A percentile compares a stretch with the other conserved stretches of the same genome.
These are phyloP conservation scores for Aechmea fasciata DNA, from an alignment of 176 grass and related monocot species.

Conservation along the genomic window DNA sequence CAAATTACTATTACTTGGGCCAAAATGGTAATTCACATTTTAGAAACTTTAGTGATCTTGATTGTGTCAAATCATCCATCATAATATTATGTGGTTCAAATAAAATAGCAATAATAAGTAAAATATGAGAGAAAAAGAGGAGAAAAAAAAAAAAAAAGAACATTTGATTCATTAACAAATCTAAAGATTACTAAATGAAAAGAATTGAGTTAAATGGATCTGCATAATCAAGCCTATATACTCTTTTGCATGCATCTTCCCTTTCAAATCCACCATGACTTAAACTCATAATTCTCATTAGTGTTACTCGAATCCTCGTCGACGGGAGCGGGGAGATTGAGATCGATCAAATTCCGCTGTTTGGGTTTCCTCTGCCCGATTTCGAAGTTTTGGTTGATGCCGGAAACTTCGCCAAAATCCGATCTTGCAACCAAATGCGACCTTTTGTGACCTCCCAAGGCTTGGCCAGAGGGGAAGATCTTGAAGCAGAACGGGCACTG, in stretches of 20 bases:
- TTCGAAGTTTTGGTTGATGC: not conserved
- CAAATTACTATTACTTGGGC: too few relatives aligned
- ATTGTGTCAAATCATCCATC: not conserved
- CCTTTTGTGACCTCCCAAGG: conserved; percentile 42
- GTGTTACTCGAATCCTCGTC: conserved; percentile 31
- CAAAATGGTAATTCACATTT: too few relatives aligned
- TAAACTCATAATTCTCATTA: conserved; percentile 1
- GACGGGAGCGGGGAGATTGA: conserved; percentile 45
- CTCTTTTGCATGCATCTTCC: too few relatives aligned
- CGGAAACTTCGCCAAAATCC: conserved; percentile 15
- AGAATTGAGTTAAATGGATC: conserved; percentile 43
- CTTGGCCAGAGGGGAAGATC: conserved; percentile 42
- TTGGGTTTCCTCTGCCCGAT: not conserved
- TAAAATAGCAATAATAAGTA: not conserved
- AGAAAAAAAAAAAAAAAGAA: not conserved
- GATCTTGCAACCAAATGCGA: conserved; percentile 32
- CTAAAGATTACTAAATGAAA: conserved; percentile 16
- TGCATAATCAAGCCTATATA: not conserved
- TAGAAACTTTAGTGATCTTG: not conserved
- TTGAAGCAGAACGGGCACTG: conserved; percentile 33
- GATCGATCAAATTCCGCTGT: conserved; percentile 32
- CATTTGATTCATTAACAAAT: conserved; percentile 13
- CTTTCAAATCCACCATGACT: conserved; percentile 31
- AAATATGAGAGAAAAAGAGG: conserved; percentile 6
- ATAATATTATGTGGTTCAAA: not conserved